Percentiles rank a stretch among this genome's conserved stretches.
These are phyloP conservation scores for Zoysia matrella DNA, from an alignment of 202 grass and related monocot species.

Conservation along the genomic window DNA sequence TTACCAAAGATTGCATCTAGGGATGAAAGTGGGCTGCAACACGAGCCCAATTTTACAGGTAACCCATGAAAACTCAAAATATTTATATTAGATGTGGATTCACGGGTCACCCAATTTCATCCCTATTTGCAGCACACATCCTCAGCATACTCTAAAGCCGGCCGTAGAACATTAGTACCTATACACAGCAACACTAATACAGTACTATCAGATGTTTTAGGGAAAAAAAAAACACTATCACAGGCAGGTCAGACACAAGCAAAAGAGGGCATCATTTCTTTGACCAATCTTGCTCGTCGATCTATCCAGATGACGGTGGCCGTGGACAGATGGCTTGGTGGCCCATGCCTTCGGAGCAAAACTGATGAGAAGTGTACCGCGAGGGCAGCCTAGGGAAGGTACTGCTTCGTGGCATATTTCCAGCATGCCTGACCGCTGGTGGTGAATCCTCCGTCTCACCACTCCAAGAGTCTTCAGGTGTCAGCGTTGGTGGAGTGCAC, in stretches of 20 bases:
- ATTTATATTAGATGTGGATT: too few relatives aligned
- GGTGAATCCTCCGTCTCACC: slow-evolving; percentile 33
- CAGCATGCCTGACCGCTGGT: background rate
- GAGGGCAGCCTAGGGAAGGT: slow-evolving; percentile 18
- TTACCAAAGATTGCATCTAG: too few relatives aligned
- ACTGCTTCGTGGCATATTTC: slow-evolving; percentile 20
- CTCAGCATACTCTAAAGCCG: slow-evolving; percentile 26
- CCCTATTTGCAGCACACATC: background rate
- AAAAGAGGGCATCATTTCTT: background rate
- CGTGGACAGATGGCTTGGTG: slow-evolving; percentile 7
- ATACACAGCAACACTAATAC: background rate
- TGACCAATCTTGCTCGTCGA: slow-evolving; percentile 33
- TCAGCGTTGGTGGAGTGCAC: background rate
- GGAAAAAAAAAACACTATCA: background rate
- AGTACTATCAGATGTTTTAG: background rate
- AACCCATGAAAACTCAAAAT: too few relatives aligned
- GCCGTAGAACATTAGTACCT: slow-evolving; percentile 25
- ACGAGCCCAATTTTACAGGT: too few relatives aligned
- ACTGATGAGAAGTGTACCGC: slow-evolving; percentile 2
- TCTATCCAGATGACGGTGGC: slow-evolving; percentile 11
- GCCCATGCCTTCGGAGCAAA: slow-evolving; percentile 19
- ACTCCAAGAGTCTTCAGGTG: background rate
- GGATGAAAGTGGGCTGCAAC: too few relatives aligned
- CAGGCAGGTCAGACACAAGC: background rate
- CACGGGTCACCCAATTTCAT: too few relatives aligned